Conservation (phyloP, 768 basidiomycete genomes). For the Xanthoconium purpureum region DNA sequence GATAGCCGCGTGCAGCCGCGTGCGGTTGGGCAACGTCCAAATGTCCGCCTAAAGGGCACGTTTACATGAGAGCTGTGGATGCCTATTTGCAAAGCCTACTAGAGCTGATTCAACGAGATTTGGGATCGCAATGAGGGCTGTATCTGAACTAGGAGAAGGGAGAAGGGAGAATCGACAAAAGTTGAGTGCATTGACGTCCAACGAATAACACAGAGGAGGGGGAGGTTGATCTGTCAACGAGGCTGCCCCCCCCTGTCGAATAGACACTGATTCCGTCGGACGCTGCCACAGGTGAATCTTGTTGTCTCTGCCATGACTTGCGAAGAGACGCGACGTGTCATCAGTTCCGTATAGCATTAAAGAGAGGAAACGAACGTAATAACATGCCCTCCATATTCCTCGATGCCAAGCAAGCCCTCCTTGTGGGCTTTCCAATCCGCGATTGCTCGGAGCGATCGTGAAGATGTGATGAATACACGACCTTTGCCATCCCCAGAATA, state of each 20-base stretch:
- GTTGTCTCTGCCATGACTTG: constrained; percentile 79
- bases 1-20: constrained; percentile 81
- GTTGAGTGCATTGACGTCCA: constrained; percentile 92
- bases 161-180: constrained; percentile 87
- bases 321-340: background rate
- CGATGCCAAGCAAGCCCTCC: constrained; percentile 71
- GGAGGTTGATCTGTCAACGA: constrained; percentile 45
- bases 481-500: constrained; percentile 87
- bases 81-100: constrained; percentile 39
- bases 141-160: constrained; percentile 13
- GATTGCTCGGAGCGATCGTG: constrained; percentile 70
- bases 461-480: constrained; percentile 71
- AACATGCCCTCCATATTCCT: constrained; percentile 65
- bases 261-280: constrained; percentile 44
- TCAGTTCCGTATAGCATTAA: background rate
- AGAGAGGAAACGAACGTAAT: constrained; percentile 65
- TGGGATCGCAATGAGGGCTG: constrained; percentile 73
- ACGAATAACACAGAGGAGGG: constrained; percentile 57
- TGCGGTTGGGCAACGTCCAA: constrained; percentile 68
- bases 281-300: constrained; percentile 74
- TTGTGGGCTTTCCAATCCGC: constrained; percentile 77
- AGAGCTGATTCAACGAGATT: constrained; percentile 86
- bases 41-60: constrained; percentile 66
- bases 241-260: constrained; percentile 55
- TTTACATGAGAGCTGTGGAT: background rate